Evolutionary conservation across 257 asterid species (phyloP), one percentile per base, ranked within the genome.

Genomic region (Dorcoceras hygrometricum): DNA sequence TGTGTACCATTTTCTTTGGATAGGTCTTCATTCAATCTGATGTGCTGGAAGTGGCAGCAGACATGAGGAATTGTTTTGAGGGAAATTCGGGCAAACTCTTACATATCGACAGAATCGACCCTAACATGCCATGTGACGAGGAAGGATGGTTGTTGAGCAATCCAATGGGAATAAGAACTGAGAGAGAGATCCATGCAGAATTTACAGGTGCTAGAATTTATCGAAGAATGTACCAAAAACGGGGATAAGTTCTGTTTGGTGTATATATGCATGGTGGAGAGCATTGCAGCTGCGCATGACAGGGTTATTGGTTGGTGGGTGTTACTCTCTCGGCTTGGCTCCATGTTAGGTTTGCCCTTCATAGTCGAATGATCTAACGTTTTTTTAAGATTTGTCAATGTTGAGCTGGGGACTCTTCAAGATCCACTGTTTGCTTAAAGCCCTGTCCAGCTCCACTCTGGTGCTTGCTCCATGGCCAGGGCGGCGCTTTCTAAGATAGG

Each of bases 1-100:
- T 43, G 51, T 43, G 19, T 19, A 43, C 51, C 19, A 36, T 36
- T 0, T 36, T 36, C 48, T 4, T 36, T 68, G 78, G 66, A 55
- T 90, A 93, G 98, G 83, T 90, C 53, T 83, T 90, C 76, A 80
- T 88, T 66, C 96, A 93, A 73, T 93, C 98, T 27, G 97, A 93
- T 80, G 88, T 93, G 43, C 70, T 67, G 27, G 95, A 86, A 27
- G 97, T 88, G 79, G 98, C 98, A 31, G 69, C 78, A 25, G 89
- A 86, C 81, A 89, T 88, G 98, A 90, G 97, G 80, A 67, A 76
- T 46, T 69, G 82, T 62, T 90, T 93, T 67, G 96, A 93, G 51
- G 83, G 80, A 3, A 79, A 78, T 73, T 57, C 80, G 16, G 78
- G 82, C 34, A 81, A 77, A 74, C 84, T 93, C 20, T 76, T 81